Evolutionary conservation across 2,329 filamentous ascomycete genomes (phyloP), one percentile per base, ranked within the genome.

Genomic region (Hypoxylon sp.): DNA sequence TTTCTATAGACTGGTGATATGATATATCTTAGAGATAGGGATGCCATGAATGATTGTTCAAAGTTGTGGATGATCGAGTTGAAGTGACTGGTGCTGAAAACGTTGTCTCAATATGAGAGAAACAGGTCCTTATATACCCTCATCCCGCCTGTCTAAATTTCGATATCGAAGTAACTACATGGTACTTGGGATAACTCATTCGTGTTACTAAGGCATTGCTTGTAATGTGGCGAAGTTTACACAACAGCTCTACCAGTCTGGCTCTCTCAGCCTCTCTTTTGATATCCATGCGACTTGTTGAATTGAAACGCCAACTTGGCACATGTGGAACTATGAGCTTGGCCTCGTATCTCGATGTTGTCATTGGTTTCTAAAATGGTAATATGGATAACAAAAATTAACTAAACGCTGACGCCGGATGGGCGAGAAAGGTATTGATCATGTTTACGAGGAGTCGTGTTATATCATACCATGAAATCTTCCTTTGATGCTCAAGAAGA

Each of bases 231-330:
- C 26, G 33, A 22, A 22, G 17, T n/a, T 22, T 42, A 33, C 33
- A 39, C 22, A 26, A 54, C 26, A 19, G 26, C n/a, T 24, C 31
- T 6, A 46, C 9, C 19, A 39, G 33, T 19, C 24, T 31, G 6
- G 29, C 5, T 19, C 26, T 19, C 2, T 39, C 13, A 42, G 17
- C 42, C 37, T 24, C 37, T 26, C 44, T 33, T 11, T 8, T 14
- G 31, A 46, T 31, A n/a, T 46, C 14, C 3, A 33, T 33, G 33
- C 14, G 39, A 33, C 37, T 33, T 5, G 9, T 3, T 44, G 13
- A 22, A 17, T 42, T 17, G n/a, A 46, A 44, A 44, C 37, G 53
- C 37, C 24, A 55, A 31, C 53, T 55, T 55, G 37, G 37, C 53
- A 22, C 53, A 55, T 44, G 19, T 10, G 37, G 31, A 26, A n/a